Conservation (phyloP, 2,329 filamentous ascomycete genomes). For the Chaetomiaceae sp. region DNA sequence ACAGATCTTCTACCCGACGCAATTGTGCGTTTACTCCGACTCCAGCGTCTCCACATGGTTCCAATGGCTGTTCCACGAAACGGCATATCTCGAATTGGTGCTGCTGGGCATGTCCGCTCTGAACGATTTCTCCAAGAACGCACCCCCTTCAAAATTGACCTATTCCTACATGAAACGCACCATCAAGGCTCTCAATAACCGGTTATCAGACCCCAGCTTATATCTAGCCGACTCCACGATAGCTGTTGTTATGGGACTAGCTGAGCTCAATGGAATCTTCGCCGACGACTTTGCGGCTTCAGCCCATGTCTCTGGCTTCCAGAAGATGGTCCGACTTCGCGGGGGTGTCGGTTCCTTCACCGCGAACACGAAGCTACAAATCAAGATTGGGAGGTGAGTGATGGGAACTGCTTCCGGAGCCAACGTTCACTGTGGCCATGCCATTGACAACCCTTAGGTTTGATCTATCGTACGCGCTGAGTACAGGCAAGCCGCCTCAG, state of each 20-base stretch:
- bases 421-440: neutral
- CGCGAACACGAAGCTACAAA: neutral
- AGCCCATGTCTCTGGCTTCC: neutral
- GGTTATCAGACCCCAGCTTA: neutral
- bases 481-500: neutral
- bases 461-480: neutral
- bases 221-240: neutral
- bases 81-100: neutral
- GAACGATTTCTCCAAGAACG: neutral
- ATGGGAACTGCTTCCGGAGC: neutral
- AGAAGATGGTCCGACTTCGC: neutral
- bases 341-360: neutral
- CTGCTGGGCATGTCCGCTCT: neutral
- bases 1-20: neutral
- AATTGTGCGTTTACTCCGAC: neutral
- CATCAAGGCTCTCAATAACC: neutral
- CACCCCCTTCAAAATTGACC: neutral
- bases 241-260: neutral
- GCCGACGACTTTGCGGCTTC: neutral
- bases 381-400: neutral
- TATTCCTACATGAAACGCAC: neutral
- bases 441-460: neutral
- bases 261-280: neutral
- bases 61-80: neutral
- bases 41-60: neutral